phyloP scores from a whole-genome alignment of 1,284 basidiomycete genomes.

The Mycena citricolor region DNA sequence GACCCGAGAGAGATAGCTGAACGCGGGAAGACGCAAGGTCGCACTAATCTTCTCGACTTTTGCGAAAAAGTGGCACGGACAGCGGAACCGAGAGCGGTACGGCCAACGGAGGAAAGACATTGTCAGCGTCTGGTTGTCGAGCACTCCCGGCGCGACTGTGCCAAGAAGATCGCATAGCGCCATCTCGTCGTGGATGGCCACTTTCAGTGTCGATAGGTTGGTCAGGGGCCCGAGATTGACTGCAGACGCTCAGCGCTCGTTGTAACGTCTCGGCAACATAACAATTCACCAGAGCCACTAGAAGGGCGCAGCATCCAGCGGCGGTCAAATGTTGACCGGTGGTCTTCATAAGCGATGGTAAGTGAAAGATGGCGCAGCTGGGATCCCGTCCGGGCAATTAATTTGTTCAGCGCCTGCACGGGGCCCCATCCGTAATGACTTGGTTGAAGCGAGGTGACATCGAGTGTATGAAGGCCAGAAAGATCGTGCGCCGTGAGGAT shows the following conservation, averaged over 20 bases:
- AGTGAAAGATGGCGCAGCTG: constrained; percentile 8
- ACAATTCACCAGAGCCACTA: constrained; percentile 4
- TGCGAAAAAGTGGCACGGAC: too few species aligned
- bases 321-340: background rate
- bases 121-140: too few species aligned
- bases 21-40: too few species aligned
- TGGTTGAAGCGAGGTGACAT: constrained; percentile 7
- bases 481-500: background rate
- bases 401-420: constrained; percentile 3
- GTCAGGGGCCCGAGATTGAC: constrained; percentile 1
- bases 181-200: too few species aligned
- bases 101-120: too few species aligned
- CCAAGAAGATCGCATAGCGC: too few species aligned
- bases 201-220: too few species aligned
- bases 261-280: background rate
- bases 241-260: background rate
- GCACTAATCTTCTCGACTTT: too few species aligned
- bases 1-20: too few species aligned
- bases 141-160: too few species aligned
- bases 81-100: too few species aligned
- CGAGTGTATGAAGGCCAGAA: constrained; percentile 7
- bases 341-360: constrained; percentile 8
- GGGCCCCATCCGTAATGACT: constrained; percentile 19
- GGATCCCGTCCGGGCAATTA: background rate
- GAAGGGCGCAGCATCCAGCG: background rate